phyloP scores from a whole-genome alignment of 345 rosid species.

The Leavenworthia alabamica region DNA sequence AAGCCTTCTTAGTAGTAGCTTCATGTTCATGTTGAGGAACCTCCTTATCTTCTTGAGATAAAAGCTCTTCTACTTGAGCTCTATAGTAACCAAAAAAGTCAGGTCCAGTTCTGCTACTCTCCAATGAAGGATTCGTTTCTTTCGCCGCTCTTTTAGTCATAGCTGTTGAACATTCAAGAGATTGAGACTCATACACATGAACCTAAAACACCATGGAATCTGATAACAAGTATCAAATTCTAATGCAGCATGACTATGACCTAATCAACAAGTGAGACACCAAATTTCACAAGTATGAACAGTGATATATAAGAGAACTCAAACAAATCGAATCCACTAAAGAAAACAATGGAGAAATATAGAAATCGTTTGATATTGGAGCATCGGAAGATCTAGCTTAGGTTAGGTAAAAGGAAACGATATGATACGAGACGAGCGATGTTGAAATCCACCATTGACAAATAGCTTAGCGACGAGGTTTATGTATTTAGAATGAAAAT shows the following conservation, averaged over 20 bases:
- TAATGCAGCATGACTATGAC: too few species aligned
- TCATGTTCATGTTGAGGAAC: background rate
- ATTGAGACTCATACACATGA: too few species aligned
- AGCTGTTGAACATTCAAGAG: too few species aligned
- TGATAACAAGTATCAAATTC: too few species aligned
- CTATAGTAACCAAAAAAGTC: conserved; percentile 16
- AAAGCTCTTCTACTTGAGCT: conserved; percentile 19
- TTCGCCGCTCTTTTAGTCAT: conserved; percentile 18
- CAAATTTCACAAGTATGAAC: too few species aligned
- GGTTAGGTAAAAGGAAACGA: background rate
- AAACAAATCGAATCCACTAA: background rate
- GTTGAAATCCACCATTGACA: background rate
- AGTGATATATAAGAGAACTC: background rate
- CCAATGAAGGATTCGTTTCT: conserved; percentile 6
- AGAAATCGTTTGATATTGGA: background rate
- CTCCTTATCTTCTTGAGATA: conserved; percentile 24
- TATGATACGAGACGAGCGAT: conserved; percentile 4
- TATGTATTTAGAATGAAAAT: too few species aligned
- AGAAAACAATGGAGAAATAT: background rate
- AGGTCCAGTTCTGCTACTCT: background rate
- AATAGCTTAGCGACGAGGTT: background rate
- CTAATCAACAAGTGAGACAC: too few species aligned
- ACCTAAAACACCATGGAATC: too few species aligned
- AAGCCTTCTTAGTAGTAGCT: background rate
- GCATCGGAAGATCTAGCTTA: background rate